phyloP scores from a whole-genome alignment of 306 rosid species.

The Lathyrus tuberosus region DNA sequence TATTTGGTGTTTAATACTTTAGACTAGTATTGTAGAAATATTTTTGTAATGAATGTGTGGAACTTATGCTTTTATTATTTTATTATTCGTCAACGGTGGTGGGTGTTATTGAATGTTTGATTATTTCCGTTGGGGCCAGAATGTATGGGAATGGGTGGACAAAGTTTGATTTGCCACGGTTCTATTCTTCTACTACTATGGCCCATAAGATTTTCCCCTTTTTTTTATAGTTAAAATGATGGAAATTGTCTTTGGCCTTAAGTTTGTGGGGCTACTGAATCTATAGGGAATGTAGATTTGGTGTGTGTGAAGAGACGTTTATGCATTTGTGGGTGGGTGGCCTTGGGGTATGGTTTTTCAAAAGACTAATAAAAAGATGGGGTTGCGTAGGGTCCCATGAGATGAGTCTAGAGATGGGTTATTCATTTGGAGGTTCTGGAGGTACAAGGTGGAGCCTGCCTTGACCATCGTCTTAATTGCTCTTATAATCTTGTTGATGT shows the following conservation, averaged over 20 bases:
- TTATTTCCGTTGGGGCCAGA: neutral
- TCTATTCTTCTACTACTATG: slow-evolving; percentile 18
- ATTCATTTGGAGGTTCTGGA: neutral
- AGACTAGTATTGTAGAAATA: neutral
- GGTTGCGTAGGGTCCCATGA: neutral
- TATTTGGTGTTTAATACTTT: neutral
- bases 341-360: neutral
- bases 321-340: slow-evolving; percentile 1
- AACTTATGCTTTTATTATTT: neutral
- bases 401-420: neutral
- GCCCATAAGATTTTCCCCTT: neutral
- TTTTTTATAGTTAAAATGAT: slow-evolving; percentile 1
- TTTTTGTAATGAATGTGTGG: neutral
- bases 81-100: neutral
- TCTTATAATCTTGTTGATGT: neutral
- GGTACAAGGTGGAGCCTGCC: slow-evolving; percentile 10
- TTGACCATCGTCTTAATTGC: neutral
- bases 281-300: slow-evolving; percentile 1
- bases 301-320: slow-evolving; percentile 1
- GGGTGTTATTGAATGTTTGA: slow-evolving; percentile 6
- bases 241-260: neutral
- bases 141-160: slow-evolving; percentile 6
- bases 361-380: neutral
- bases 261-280: slow-evolving; percentile 9
- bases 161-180: slow-evolving; percentile 6